These are phyloP conservation scores for Phyllosticta paracitricarpa DNA, from an alignment of 2,329 filamentous ascomycete species.

Conservation along the genomic window DNA sequence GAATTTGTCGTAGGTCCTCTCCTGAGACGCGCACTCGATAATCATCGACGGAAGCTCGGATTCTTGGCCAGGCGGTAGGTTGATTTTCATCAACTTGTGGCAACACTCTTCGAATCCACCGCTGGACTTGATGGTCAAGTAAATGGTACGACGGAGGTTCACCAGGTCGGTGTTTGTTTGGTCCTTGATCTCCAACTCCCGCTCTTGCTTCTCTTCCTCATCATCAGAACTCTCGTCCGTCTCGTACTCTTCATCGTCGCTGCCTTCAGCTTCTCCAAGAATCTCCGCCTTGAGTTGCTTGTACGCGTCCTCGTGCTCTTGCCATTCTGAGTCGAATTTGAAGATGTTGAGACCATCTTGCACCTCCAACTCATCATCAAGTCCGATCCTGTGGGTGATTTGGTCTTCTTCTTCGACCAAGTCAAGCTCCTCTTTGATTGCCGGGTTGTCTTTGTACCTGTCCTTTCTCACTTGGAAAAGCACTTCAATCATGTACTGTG, in stretches of 20 bases:
- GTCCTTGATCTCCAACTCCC: conserved; percentile 91
- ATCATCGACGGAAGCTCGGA: conserved; percentile 92
- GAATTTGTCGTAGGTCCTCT: conserved; percentile 95
- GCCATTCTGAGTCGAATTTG: conserved; percentile 84
- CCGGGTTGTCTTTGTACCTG: conserved; percentile 88
- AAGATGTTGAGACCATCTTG: conserved; percentile 91
- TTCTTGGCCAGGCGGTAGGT: conserved; percentile 77
- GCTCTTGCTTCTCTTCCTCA: conserved; percentile 67
- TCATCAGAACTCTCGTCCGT: conserved; percentile 60
- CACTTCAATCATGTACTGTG: conserved; percentile 99
- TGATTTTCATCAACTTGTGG: conserved; percentile 87
- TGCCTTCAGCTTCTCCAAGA: conserved; percentile 68
- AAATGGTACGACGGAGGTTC: conserved; percentile 86
- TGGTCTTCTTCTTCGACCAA: conserved; percentile 96
- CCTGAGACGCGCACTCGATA: conserved; percentile 91
- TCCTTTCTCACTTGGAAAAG: conserved; percentile 95
- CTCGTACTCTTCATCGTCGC: conserved; percentile 57
- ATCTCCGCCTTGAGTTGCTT: conserved; percentile 88
- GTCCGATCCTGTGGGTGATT: conserved; percentile 75
- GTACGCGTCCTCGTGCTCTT: conserved; percentile 85
- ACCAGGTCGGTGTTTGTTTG: conserved; percentile 94
- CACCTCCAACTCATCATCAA: conserved; percentile 74
- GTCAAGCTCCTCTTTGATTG: conserved; percentile 85
- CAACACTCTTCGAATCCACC: conserved; percentile 94
- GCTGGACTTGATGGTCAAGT: conserved; percentile 94